Conservation (phyloP, 352 stramenopile genomes). For the Discostella stelligera region DNA sequence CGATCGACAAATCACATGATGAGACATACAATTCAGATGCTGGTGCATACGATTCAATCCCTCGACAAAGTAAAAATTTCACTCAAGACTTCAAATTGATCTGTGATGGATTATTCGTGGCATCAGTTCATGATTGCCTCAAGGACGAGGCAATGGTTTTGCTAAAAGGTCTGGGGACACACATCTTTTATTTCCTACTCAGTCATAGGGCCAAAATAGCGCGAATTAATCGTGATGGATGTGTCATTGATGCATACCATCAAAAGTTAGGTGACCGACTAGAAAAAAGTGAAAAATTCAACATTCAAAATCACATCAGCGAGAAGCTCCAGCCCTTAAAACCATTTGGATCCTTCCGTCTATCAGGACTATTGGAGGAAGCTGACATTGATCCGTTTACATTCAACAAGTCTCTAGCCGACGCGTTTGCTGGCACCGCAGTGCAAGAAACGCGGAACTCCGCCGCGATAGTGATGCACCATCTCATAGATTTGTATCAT, state of each 20-base stretch:
- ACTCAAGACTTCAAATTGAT: constrained; percentile 46
- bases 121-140: constrained; percentile 42
- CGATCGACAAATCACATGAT: constrained; percentile 4
- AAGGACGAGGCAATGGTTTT: constrained; percentile 48
- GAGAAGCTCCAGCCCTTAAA: constrained; percentile 60
- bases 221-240: constrained; percentile 57
- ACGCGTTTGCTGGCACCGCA: constrained; percentile 50
- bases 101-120: constrained; percentile 51
- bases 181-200: constrained; percentile 52
- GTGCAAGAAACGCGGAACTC: constrained; percentile 8
- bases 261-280: background rate
- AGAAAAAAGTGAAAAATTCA: constrained; percentile 15
- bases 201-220: constrained; percentile 41
- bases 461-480: constrained; percentile 50
- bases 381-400: constrained; percentile 58
- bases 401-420: constrained; percentile 62
- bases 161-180: constrained; percentile 55
- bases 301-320: constrained; percentile 35
- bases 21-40: background rate
- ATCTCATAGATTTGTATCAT: constrained; percentile 51
- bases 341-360: constrained; percentile 72
- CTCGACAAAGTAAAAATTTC: constrained; percentile 19
- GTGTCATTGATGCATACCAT: constrained; percentile 36
- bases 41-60: background rate
- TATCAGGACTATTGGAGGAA: constrained; percentile 49